Percentiles rank a stretch among this genome's conserved stretches.
These are phyloP conservation scores for Cystofilobasidium macerans DNA, from an alignment of 768 basidiomycete genomes.

Conservation along the genomic window DNA sequence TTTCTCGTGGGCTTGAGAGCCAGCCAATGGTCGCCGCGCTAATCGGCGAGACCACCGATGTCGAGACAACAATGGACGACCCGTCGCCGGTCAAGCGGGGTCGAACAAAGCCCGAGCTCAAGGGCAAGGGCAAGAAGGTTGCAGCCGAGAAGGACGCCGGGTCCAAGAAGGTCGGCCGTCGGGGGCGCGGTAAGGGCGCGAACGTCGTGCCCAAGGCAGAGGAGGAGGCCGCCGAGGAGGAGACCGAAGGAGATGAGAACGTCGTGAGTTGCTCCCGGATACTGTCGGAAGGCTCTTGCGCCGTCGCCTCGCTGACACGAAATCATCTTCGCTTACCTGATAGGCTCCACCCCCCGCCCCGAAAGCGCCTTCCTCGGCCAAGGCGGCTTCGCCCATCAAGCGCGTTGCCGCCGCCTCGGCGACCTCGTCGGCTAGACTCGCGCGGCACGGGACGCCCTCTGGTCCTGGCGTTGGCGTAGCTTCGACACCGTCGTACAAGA, in stretches of 20 bases:
- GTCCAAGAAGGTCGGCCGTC: no score
- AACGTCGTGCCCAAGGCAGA: background rate
- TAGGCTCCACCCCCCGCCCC: background rate
- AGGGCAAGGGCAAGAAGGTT: background rate
- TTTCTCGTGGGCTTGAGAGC: background rate
- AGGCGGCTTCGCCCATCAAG: background rate
- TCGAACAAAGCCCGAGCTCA: background rate
- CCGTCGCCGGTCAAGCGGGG: background rate
- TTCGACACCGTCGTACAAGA: conserved; percentile 1
- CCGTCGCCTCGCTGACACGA: no score
- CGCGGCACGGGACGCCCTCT: background rate
- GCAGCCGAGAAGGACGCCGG: background rate
- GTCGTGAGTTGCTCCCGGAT: background rate
- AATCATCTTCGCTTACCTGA: no score
- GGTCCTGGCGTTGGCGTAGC: background rate
- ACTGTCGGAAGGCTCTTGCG: no score
- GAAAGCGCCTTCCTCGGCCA: background rate
- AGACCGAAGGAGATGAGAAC: background rate
- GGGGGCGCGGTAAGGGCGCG: background rate
- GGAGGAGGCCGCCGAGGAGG: background rate
- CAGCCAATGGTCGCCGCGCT: background rate
- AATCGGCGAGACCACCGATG: background rate
- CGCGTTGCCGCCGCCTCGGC: background rate
- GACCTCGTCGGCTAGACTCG: background rate
- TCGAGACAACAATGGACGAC: background rate